Conservation (phyloP, 2,329 filamentous ascomycete species). For the Ceratocystis colombiana region DNA sequence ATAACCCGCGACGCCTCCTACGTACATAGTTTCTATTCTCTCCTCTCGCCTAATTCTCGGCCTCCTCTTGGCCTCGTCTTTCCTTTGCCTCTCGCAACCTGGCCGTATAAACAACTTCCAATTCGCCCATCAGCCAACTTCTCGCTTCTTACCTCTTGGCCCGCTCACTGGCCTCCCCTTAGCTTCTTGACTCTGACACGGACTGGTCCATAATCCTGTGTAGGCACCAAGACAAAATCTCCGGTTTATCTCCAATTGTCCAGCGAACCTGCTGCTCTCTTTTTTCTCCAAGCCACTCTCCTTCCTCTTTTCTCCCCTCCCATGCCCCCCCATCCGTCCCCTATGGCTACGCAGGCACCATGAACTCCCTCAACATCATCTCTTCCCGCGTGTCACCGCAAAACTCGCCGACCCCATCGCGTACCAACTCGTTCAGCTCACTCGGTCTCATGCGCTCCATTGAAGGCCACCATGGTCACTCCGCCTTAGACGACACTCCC, state of each 20-base stretch:
- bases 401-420: constrained; percentile 46
- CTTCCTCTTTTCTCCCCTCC: background rate
- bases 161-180: background rate
- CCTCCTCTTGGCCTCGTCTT: background rate
- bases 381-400: constrained; percentile 67
- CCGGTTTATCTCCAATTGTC: too few species aligned
- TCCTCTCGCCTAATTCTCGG: background rate
- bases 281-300: background rate
- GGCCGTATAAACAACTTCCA: background rate
- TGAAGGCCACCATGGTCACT: constrained; percentile 26
- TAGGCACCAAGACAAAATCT: background rate
- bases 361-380: constrained; percentile 96
- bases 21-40: constrained; percentile 3
- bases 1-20: constrained; percentile 1
- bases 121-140: background rate
- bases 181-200: background rate
- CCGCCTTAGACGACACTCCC: constrained; percentile 35
- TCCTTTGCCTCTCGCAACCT: too few species aligned
- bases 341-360: constrained; percentile 55
- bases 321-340: constrained; percentile 23
- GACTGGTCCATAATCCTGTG: background rate
- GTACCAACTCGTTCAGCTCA: constrained; percentile 51
- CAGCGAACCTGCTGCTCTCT: too few species aligned
- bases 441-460: constrained; percentile 39
- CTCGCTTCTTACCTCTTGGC: background rate